phyloP scores from a whole-genome alignment of 495 filamentous ascomycete species.

The Trichoderma erinaceum region DNA sequence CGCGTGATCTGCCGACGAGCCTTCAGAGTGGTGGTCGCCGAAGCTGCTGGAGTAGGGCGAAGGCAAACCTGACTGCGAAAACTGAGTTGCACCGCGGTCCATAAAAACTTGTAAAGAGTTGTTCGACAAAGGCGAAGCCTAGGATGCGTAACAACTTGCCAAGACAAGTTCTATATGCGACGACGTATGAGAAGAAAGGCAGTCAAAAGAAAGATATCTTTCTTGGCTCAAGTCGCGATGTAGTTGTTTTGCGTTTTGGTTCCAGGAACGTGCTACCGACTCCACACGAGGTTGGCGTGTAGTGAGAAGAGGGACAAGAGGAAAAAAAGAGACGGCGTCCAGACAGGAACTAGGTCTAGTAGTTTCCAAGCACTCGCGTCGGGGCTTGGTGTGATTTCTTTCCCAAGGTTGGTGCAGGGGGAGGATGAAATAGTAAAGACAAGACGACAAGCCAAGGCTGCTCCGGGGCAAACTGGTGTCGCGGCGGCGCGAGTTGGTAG shows the following conservation, averaged over 20 bases:
- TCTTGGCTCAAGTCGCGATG: slow-evolving; percentile 5
- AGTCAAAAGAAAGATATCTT: not conserved
- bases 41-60: slow-evolving; percentile 68
- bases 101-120: slow-evolving; percentile 50
- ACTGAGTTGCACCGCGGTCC: slow-evolving; percentile 87
- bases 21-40: slow-evolving; percentile 72
- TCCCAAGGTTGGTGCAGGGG: not conserved
- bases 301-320: not conserved
- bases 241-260: slow-evolving; percentile 25
- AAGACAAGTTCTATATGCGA: not conserved
- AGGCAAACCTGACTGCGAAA: slow-evolving; percentile 98
- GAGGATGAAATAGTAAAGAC: slow-evolving; percentile 4
- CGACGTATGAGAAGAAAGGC: not conserved
- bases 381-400: not conserved
- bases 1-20: slow-evolving; percentile 73
- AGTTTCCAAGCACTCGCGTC: slow-evolving; percentile 14
- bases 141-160: slow-evolving; percentile 29
- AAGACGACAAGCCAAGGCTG: not conserved
- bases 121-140: slow-evolving; percentile 18
- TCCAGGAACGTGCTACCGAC: slow-evolving; percentile 39
- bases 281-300: slow-evolving; percentile 11
- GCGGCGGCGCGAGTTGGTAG: not conserved
- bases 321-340: slow-evolving; percentile 7
- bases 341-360: not conserved
- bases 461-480: slow-evolving; percentile 4